Percentiles rank a stretch among this genome's conserved stretches.
phyloP scores from a whole-genome alignment of 495 filamentous ascomycete genomes.

The Penicillium paradoxum region DNA sequence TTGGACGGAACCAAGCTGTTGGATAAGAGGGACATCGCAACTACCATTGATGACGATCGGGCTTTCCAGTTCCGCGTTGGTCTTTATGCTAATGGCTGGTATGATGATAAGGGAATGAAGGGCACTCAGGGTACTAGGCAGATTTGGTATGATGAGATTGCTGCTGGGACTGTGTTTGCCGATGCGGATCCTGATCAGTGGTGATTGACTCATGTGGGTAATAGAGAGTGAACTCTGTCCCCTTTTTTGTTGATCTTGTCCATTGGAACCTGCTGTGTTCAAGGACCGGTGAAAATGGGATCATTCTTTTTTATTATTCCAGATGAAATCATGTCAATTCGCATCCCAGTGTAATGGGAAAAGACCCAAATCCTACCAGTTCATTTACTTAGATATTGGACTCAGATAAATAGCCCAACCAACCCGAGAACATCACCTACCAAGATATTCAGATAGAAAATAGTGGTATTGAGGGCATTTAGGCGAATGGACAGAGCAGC shows the following conservation, averaged over 20 bases:
- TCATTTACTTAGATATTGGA: too few relatives aligned
- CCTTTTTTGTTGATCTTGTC: not conserved
- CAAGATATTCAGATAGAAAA: too few relatives aligned
- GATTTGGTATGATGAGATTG: conserved; percentile 53
- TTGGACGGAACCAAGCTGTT: conserved; percentile 42
- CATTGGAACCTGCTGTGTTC: not conserved
- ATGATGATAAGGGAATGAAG: conserved; percentile 39
- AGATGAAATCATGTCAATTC: not conserved
- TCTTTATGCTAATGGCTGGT: conserved; percentile 54
- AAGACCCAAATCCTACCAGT: too few relatives aligned
- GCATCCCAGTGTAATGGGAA: too few relatives aligned
- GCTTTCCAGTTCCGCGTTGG: conserved; percentile 51
- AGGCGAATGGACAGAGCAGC: too few relatives aligned
- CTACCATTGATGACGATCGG: conserved; percentile 42
- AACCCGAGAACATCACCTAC: too few relatives aligned
- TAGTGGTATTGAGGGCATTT: too few relatives aligned
- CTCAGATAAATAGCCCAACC: too few relatives aligned
- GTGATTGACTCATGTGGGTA: not conserved
- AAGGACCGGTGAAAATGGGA: not conserved
- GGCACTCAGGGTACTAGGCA: conserved; percentile 46
- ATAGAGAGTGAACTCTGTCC: too few relatives aligned
- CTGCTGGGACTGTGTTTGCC: conserved; percentile 40
- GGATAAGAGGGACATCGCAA: conserved; percentile 37
- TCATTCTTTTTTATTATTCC: not conserved
- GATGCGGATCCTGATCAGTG: conserved; percentile 37